Evolutionary conservation across 208 protist species (phyloP).

Genomic region (Paratrypanosoma confusum): DNA sequence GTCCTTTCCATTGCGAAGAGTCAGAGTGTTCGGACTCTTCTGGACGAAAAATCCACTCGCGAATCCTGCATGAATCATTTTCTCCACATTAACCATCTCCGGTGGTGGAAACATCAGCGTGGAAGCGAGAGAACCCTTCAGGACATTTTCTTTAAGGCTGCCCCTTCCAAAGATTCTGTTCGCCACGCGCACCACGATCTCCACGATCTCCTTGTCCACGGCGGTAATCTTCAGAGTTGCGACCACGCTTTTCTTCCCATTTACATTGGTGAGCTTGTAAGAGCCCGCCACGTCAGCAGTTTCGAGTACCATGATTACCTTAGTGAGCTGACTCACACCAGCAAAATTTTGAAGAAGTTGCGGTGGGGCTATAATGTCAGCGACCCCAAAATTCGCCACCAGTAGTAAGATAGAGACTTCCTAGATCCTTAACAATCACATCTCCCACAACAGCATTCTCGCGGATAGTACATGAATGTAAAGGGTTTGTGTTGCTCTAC

Average conservation of each 20-base stretch:
- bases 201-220: neutral
- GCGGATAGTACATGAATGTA: too few species aligned
- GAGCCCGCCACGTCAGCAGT: too few species aligned
- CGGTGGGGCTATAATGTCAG: too few species aligned
- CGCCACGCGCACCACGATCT: slow-evolving; percentile 17
- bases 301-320: too few species aligned
- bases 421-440: too few species aligned
- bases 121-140: slow-evolving; percentile 26
- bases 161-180: slow-evolving; percentile 23
- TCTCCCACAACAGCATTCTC: too few species aligned
- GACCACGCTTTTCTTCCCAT: slow-evolving; percentile 7
- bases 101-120: slow-evolving; percentile 23
- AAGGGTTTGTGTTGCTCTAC: too few species aligned
- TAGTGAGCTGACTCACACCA: too few species aligned
- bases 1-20: slow-evolving; percentile 14
- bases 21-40: slow-evolving; percentile 15
- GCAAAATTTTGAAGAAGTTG: too few species aligned
- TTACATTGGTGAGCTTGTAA: slow-evolving; percentile 20
- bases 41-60: slow-evolving; percentile 18
- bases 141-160: slow-evolving; percentile 13
- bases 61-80: slow-evolving; percentile 17
- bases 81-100: slow-evolving; percentile 29
- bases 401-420: too few species aligned
- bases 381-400: too few species aligned
- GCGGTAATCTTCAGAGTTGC: slow-evolving; percentile 7